Conservation (phyloP, 164 flowering plant genomes). For the Euptelea pleiosperma region DNA sequence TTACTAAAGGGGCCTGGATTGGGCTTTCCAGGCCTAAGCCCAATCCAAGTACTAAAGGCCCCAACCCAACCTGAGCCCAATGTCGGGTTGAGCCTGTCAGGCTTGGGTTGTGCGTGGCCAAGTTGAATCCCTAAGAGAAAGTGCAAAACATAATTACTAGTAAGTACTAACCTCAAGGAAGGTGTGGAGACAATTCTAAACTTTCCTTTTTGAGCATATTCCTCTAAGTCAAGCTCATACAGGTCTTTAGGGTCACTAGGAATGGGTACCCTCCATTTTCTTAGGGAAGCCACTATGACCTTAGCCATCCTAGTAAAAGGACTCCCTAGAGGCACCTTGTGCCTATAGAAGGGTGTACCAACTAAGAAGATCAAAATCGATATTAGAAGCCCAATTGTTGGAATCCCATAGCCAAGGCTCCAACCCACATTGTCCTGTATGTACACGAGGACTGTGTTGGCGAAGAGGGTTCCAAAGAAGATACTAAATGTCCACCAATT, state of each 20-base stretch:
- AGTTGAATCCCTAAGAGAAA: no score
- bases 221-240: slow-evolving; percentile 21
- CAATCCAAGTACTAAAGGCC: no score
- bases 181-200: slow-evolving; percentile 21
- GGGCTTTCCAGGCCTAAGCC: no score
- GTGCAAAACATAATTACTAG: no score
- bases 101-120: no score
- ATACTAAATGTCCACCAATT: slow-evolving; percentile 34
- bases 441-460: slow-evolving; percentile 31
- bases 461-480: slow-evolving; percentile 28
- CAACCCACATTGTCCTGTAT: slow-evolving; percentile 33
- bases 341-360: slow-evolving; percentile 26
- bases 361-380: slow-evolving; percentile 20
- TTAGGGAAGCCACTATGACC: slow-evolving; percentile 24
- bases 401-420: slow-evolving; percentile 27
- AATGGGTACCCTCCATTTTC: slow-evolving; percentile 18
- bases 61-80: no score
- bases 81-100: no score
- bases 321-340: slow-evolving; percentile 25
- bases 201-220: slow-evolving; percentile 17
- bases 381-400: slow-evolving; percentile 21
- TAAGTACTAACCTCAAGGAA: slow-evolving; percentile 20
- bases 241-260: slow-evolving; percentile 24
- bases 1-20: no score
- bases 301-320: slow-evolving; percentile 25